A percentile compares a stretch with the other conserved stretches of the same genome.
Conservation (phyloP, 2,329 filamentous ascomycete genomes). For the Sporothrix protearum region DNA sequence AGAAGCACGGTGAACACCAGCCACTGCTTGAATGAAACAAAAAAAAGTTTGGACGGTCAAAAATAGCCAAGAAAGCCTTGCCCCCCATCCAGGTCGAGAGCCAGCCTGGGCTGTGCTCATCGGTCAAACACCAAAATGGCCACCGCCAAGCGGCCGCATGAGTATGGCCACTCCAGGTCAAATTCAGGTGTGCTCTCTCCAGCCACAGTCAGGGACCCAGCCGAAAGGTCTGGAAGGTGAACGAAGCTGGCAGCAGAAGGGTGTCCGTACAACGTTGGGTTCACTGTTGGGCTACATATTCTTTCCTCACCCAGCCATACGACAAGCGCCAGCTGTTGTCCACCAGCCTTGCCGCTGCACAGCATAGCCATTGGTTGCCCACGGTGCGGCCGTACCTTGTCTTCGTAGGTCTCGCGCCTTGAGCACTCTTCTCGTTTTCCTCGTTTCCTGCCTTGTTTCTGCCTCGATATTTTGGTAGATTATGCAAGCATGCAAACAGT, state of each 20-base stretch:
- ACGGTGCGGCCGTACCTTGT: background rate
- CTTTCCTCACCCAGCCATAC: background rate
- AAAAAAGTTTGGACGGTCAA: background rate
- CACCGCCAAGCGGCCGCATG: too few species aligned
- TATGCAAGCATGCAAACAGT: background rate
- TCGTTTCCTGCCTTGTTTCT: background rate
- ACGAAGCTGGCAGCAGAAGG: background rate
- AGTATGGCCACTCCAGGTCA: background rate
- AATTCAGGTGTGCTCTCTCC: background rate
- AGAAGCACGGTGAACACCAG: background rate
- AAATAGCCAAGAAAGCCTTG: conserved; percentile 18
- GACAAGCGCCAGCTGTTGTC: background rate
- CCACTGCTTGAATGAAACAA: background rate
- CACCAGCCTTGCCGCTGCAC: background rate
- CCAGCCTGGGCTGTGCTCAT: background rate
- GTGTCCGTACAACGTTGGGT: background rate
- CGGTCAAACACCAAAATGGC: background rate
- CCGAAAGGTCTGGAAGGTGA: background rate
- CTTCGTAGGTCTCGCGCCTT: background rate
- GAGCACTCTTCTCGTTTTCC: background rate
- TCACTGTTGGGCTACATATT: background rate
- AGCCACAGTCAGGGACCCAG: background rate
- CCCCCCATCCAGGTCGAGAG: background rate
- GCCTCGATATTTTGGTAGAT: background rate
- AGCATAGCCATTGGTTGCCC: conserved; percentile 4